Percentiles rank a stretch among this genome's conserved stretches.
phyloP scores from a whole-genome alignment of 441 rosid genomes.

The Bocquillonia castaneifolia region DNA sequence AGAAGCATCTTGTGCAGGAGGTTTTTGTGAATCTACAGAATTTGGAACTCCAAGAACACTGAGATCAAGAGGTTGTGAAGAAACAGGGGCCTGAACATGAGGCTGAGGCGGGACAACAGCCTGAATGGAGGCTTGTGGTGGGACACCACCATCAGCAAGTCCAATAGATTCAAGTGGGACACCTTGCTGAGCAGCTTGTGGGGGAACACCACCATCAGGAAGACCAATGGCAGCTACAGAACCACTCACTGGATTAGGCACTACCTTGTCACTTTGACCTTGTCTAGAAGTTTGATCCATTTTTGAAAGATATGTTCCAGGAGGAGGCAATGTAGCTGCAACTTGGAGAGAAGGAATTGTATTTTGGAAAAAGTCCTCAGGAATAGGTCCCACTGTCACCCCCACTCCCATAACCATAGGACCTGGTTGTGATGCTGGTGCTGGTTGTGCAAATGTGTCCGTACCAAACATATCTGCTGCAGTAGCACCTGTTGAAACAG shows the following conservation, averaged over 20 bases:
- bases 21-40: slow-evolving; percentile 61
- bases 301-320: slow-evolving; percentile 79
- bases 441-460: slow-evolving; percentile 45
- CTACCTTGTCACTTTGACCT: slow-evolving; percentile 34
- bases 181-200: slow-evolving; percentile 49
- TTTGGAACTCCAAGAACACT: slow-evolving; percentile 76
- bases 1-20: slow-evolving; percentile 43
- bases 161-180: slow-evolving; percentile 49
- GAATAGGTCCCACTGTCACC: slow-evolving; percentile 62
- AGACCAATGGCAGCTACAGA: slow-evolving; percentile 52
- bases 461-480: slow-evolving; percentile 69
- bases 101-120: slow-evolving; percentile 38
- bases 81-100: slow-evolving; percentile 41
- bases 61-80: slow-evolving; percentile 88
- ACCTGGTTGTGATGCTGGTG: slow-evolving; percentile 50
- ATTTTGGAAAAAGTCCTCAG: slow-evolving; percentile 92
- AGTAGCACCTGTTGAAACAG: slow-evolving; percentile 50
- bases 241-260: slow-evolving; percentile 38
- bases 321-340: slow-evolving; percentile 78
- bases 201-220: slow-evolving; percentile 78
- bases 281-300: slow-evolving; percentile 61
- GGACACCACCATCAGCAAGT: slow-evolving; percentile 87
- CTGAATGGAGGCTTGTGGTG: slow-evolving; percentile 55
- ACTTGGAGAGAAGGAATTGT: slow-evolving; percentile 85
- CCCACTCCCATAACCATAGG: slow-evolving; percentile 40